Base-by-base conservation (phyloP, 208 protist species). In the Acanthamoeba healyi region DNA sequence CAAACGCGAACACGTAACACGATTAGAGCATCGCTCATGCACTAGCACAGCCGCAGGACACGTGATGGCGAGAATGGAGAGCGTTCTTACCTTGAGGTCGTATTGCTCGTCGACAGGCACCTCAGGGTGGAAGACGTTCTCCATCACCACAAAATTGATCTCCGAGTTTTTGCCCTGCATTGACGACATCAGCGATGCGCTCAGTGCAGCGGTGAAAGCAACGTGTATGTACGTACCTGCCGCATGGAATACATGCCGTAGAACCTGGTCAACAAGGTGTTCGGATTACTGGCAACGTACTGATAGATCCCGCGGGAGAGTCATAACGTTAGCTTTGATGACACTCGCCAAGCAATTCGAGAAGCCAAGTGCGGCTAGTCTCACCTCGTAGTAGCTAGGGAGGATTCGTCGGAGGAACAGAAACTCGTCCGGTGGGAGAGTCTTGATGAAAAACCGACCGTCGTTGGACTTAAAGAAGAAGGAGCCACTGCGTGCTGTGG, bases 111-210 rank as follows among this genome's bases (percentile, higher is more conserved):
- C 36, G 63, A 92, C 56, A 2, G 54, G 34, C 15, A 6, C 2
- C 22, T 56, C 40, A 24, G 87, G 46, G 42, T 51, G n/a, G 38
- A 92, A 22, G 19, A 79, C 87, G 29, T 92, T 92, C 40, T 77
- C 87, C 87, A 92, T 92, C 61, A 92, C 87, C 22, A 92, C 87
- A 56, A 92, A 92, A n/a, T n/a, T n/a, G n/a, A n/a, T n/a, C n/a
- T n/a, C n/a, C n/a, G n/a, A n/a, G n/a, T n/a, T n/a, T n/a, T n/a
- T n/a, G 54, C 14, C 87, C 61, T 63, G 40, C 6, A 54, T 54
- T 42, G 24, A 79, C 42, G 34, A 46, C 26, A 36, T 26, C 29
- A n/a, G n/a, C n/a, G n/a, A n/a, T n/a, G n/a, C n/a, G n/a, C n/a
- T n/a, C n/a, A n/a, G n/a, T n/a, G n/a, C n/a, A n/a, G n/a, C n/a